Conservation (phyloP, 805 yeast species). For the Nakazawaea pomicola region DNA sequence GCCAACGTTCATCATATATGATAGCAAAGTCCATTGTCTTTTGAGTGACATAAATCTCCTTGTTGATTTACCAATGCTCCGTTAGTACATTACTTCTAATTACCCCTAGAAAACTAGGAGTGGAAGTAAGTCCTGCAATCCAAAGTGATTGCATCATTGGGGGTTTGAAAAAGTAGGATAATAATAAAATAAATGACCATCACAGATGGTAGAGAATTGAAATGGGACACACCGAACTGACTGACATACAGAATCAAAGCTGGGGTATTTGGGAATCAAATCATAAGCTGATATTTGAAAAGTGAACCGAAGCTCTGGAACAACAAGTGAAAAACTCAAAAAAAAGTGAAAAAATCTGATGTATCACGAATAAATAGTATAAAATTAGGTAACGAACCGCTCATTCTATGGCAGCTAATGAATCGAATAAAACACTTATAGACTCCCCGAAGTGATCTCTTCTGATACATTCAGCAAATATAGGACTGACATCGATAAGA, state of each 20-base stretch:
- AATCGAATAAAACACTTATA: slow-evolving; percentile 87
- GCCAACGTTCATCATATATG: slow-evolving; percentile 1
- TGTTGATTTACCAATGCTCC: slow-evolving; percentile 54
- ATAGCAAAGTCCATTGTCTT: neutral
- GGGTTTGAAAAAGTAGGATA: too few species aligned
- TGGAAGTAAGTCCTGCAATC: slow-evolving; percentile 45
- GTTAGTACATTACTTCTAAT: slow-evolving; percentile 41
- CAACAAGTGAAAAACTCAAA: neutral
- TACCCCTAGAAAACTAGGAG: slow-evolving; percentile 10
- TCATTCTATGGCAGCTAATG: slow-evolving; percentile 52
- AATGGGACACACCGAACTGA: too few species aligned
- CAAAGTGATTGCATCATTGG: slow-evolving; percentile 52
- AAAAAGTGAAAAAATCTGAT: slow-evolving; percentile 3
- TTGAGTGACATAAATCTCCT: too few species aligned
- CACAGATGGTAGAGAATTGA: too few species aligned
- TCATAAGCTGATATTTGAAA: neutral
- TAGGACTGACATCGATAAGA: slow-evolving; percentile 89
- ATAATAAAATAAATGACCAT: too few species aligned
- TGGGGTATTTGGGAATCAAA: neutral
- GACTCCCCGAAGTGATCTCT: slow-evolving; percentile 98
- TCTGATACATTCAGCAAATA: slow-evolving; percentile 96
- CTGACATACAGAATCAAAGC: too few species aligned
- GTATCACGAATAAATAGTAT: slow-evolving; percentile 19
- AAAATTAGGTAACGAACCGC: neutral
- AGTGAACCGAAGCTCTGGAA: neutral